A percentile compares a stretch with the other conserved stretches of the same genome.
phyloP scores from a whole-genome alignment of 768 basidiomycete species.

The Psilocybe sp. region DNA sequence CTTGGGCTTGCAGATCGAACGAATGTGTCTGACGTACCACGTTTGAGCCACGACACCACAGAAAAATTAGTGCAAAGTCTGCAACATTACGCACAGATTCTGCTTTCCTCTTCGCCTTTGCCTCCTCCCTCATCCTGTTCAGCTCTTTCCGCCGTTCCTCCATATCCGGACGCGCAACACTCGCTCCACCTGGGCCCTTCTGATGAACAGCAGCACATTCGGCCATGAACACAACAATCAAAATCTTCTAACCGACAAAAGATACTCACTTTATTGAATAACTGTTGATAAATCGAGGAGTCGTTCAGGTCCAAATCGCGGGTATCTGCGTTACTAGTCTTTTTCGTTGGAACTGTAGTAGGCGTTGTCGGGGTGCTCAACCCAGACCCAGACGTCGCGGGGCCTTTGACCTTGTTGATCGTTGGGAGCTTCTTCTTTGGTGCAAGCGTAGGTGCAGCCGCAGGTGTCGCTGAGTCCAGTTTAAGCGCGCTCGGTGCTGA shows the following conservation, averaged over 20 bases:
- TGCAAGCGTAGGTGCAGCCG: constrained; percentile 5
- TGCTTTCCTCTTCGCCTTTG: constrained; percentile 48
- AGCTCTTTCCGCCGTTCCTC: constrained; percentile 69
- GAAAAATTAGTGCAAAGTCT: neutral
- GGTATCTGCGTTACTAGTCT: constrained; percentile 6
- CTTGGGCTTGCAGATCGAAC: constrained; percentile 58
- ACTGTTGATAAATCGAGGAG: too few species aligned
- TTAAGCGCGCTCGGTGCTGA: constrained; percentile 26
- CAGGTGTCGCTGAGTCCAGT: constrained; percentile 27
- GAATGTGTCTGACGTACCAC: constrained; percentile 32
- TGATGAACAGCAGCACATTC: neutral
- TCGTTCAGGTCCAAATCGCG: too few species aligned
- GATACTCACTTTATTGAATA: too few species aligned
- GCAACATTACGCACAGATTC: constrained; percentile 47
- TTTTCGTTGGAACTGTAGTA: constrained; percentile 17
- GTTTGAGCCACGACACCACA: constrained; percentile 1
- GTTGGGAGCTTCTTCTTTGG: constrained; percentile 27
- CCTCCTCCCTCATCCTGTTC: constrained; percentile 69
- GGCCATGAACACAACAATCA: too few species aligned
- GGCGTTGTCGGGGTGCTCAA: constrained; percentile 22
- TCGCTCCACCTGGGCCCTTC: constrained; percentile 7
- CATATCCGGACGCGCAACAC: constrained; percentile 44
- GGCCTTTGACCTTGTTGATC: constrained; percentile 64
- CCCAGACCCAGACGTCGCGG: constrained; percentile 60
- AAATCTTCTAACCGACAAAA: too few species aligned